These are phyloP conservation scores for Hansenula anomala DNA, from an alignment of 1,139 yeast genomes.

Conservation along the genomic window DNA sequence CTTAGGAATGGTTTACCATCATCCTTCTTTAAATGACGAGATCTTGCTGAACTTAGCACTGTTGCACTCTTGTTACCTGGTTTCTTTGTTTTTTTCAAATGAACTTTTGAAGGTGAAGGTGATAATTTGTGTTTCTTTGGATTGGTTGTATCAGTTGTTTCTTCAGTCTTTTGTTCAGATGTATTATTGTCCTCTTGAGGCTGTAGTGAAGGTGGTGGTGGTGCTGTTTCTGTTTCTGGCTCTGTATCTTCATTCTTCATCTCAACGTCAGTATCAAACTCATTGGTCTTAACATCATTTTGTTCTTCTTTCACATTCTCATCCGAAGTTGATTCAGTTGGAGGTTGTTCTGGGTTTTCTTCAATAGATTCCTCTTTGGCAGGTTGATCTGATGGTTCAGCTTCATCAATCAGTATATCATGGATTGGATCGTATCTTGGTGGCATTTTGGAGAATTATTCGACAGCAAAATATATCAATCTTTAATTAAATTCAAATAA, in stretches of 20 bases:
- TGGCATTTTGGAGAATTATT: background rate
- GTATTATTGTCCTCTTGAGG: no score
- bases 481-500: no score
- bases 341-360: background rate
- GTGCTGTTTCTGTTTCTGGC: no score
- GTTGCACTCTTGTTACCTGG: conserved; percentile 6
- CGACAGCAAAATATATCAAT: background rate
- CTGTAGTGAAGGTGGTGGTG: no score
- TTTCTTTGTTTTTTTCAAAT: conserved; percentile 13
- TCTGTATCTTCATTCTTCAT: background rate
- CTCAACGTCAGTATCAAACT: no score
- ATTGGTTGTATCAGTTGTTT: background rate
- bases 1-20: conserved; percentile 95
- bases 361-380: background rate
- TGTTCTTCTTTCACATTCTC: no score
- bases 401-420: conserved; percentile 2
- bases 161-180: no score
- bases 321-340: no score
- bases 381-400: background rate
- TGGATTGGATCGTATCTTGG: conserved; percentile 4
- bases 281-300: no score
- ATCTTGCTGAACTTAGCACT: conserved; percentile 29
- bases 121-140: conserved; percentile 1
- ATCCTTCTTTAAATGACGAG: conserved; percentile 73
- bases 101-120: conserved; percentile 1